A percentile compares a stretch with the other conserved stretches of the same genome.
phyloP scores from a whole-genome alignment of 768 basidiomycete species.

The Tricholomella constricta region DNA sequence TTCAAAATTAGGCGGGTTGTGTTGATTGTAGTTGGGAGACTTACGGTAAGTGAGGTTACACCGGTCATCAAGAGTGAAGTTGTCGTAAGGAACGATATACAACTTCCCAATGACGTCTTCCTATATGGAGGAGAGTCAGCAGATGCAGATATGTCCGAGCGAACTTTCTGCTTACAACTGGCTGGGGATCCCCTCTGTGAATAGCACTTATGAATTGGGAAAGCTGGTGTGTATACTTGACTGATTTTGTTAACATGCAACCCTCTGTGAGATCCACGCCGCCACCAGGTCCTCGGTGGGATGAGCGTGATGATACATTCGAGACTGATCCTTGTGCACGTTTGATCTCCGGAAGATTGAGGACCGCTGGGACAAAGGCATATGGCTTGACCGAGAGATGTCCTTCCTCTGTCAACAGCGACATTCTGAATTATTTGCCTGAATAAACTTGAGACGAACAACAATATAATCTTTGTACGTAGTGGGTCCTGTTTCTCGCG shows the following conservation, averaged over 20 bases:
- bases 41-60: slow-evolving; percentile 21
- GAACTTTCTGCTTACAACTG: slow-evolving; percentile 7
- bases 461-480: no score
- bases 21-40: slow-evolving; percentile 11
- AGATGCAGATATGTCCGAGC: slow-evolving; percentile 4
- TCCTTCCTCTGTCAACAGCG: no score
- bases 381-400: no score
- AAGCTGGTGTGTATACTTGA: slow-evolving; percentile 23
- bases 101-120: slow-evolving; percentile 9
- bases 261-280: slow-evolving; percentile 18
- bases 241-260: slow-evolving; percentile 21
- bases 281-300: no score
- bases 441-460: no score
- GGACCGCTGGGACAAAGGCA: no score
- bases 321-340: no score
- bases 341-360: no score
- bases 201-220: slow-evolving; percentile 16
- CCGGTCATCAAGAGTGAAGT: slow-evolving; percentile 17
- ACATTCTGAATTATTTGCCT: no score
- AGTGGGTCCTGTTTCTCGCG: no score
- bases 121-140: slow-evolving; percentile 10
- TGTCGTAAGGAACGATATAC: slow-evolving; percentile 11
- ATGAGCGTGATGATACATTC: no score
- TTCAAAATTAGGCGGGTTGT: slow-evolving; percentile 12
- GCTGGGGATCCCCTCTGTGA: slow-evolving; percentile 12